Base-by-base conservation (phyloP, 2,329 filamentous ascomycete species). In the Rasamsonia emersonii region DNA sequence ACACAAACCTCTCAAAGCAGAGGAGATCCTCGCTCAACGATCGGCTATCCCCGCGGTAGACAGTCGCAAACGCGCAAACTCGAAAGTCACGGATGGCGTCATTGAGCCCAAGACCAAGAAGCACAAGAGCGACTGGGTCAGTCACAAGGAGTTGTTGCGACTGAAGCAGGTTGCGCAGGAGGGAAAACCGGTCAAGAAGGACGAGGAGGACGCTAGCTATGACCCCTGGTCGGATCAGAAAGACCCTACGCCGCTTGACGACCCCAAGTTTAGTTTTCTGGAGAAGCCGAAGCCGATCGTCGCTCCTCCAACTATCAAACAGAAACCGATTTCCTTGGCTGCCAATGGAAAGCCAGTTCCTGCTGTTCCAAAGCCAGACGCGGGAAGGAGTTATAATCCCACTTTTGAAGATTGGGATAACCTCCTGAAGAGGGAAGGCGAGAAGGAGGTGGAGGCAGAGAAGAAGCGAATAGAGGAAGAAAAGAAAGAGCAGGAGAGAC, bases 321-420 rank as follows among this genome's bases (percentile, higher is more conserved):
- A 82, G 36, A 73, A 81, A 23, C 84, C 91, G 3, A 70, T 93
- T 32, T 86, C 88, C 3, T 71, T 96, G 18, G 73, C 83, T n/a
- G 82, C 81, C 25, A 85, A 71, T 50, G 88, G 86, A 21, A 93
- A 89, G 56, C 59, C 72, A 0, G 68, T 93, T 6, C 82, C 85
- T 1, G 79, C 86, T 3, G 82, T 98, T 1, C 70, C 73, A 39
- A 82, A 78, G 50, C 91, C 91, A 2, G 72, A 77, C 5, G 85
- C 80, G 10, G 86, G 85, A 37, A 85, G 80, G 58, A 93, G 85
- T 47, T 98, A 98, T 65, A 98, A 98, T 56, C 91, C 91, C 0
- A 67, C 75, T 4, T 93, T 93, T 46, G 73, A 77, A 41, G 86
- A 94, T 41, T 98, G 93, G 71, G 80, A 88, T 47, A 70, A 75